These are phyloP conservation scores for Litsea cubeba DNA, from an alignment of 164 flowering plant species.

Conservation along the genomic window DNA sequence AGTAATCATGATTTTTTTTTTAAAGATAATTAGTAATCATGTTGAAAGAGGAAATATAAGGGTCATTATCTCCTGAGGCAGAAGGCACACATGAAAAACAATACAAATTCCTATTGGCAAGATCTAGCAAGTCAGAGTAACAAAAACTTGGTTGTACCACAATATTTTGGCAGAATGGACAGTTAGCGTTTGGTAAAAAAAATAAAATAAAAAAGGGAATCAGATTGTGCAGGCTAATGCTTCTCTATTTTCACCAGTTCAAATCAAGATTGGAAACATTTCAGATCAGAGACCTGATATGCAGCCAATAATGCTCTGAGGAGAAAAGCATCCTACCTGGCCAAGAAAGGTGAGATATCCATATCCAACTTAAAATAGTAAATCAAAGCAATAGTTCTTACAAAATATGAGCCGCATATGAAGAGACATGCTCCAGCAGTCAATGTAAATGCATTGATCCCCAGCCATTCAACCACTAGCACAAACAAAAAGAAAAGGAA, in stretches of 20 bases:
- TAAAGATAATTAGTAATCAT: too few species aligned
- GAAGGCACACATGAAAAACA: background rate
- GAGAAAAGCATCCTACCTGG: background rate
- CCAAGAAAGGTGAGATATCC: background rate
- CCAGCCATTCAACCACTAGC: conserved; percentile 59
- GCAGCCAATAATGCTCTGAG: background rate
- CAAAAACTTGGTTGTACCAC: background rate
- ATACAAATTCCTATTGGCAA: background rate
- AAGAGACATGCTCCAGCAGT: conserved; percentile 29
- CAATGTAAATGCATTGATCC: conserved; percentile 43
- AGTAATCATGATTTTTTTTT: too few species aligned
- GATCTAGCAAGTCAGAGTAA: background rate
- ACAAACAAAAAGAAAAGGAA: background rate
- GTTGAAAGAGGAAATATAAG: too few species aligned
- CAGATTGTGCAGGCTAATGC: too few species aligned
- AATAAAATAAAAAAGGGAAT: background rate
- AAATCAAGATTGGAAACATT: background rate
- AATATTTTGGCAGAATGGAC: background rate
- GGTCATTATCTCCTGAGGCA: too few species aligned
- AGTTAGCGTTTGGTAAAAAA: background rate
- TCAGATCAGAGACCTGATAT: background rate
- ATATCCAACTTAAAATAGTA: background rate
- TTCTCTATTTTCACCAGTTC: background rate
- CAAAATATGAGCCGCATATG: conserved; percentile 64
- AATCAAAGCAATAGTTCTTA: conserved; percentile 33